Percentiles rank a stretch among this genome's conserved stretches.
Conservation (phyloP, 371 early-diverging fungal genomes). For the Polyrhizophydium stewartii region DNA sequence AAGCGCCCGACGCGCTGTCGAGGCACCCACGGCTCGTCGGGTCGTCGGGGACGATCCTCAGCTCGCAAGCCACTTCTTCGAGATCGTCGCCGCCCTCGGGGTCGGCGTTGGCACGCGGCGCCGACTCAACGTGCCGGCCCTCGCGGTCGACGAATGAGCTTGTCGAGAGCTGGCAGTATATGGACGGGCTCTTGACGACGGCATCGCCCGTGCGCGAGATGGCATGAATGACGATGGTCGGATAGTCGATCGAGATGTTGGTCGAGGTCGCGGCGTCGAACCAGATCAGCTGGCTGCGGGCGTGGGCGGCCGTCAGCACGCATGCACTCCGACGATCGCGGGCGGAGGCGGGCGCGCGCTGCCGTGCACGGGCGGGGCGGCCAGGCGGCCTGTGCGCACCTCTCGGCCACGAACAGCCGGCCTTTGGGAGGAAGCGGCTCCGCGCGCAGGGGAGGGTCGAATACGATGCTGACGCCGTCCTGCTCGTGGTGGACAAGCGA, state of each 20-base stretch:
- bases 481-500: too few relatives aligned
- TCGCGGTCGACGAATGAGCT: constrained; percentile 19
- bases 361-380: too few relatives aligned
- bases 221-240: constrained; percentile 75
- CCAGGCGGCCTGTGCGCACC: too few relatives aligned
- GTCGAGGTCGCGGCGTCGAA: constrained; percentile 12
- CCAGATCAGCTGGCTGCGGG: constrained; percentile 19
- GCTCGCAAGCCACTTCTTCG: constrained; percentile 45
- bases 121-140: constrained; percentile 7
- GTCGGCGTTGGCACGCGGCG: constrained; percentile 1
- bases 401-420: too few relatives aligned
- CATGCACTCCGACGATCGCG: too few relatives aligned
- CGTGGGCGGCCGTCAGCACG: too few relatives aligned
- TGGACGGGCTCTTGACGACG: constrained; percentile 17
- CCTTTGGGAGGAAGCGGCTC: too few relatives aligned
- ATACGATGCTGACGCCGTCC: too few relatives aligned
- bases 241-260: constrained; percentile 61
- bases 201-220: constrained; percentile 57
- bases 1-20: not conserved
- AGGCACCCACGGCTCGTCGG: constrained; percentile 48
- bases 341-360: too few relatives aligned
- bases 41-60: constrained; percentile 62
- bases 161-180: constrained; percentile 73
- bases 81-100: constrained; percentile 52
- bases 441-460: too few relatives aligned